Evolutionary conservation across 2,329 filamentous ascomycete species (phyloP).

Genomic region (Aspergillus sp.): DNA sequence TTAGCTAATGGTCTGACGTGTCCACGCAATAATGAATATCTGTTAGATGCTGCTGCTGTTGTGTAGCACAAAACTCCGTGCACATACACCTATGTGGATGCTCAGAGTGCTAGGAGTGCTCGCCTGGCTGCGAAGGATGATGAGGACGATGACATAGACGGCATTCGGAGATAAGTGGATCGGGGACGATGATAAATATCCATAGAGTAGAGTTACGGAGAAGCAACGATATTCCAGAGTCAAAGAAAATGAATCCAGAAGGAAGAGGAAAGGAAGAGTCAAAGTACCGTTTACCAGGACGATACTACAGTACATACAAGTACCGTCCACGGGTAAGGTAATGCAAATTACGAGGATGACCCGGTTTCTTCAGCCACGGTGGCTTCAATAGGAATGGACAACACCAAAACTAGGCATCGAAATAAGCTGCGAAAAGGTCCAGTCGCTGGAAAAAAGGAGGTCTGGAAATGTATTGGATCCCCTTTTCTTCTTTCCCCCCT

Average conservation of each 20-base stretch:
- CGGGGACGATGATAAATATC: no score
- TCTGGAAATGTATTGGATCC: neutral
- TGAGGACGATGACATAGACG: neutral
- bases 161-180: no score
- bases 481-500: neutral
- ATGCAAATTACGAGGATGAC: neutral
- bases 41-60: neutral
- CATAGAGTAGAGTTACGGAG: no score
- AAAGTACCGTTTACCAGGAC: neutral
- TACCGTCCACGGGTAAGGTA: neutral
- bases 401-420: conserved; percentile 11
- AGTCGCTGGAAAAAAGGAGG: neutral
- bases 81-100: neutral
- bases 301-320: no score
- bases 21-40: conserved; percentile 1
- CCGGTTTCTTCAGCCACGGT: conserved; percentile 17
- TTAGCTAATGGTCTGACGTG: conserved; percentile 6
- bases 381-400: conserved; percentile 15
- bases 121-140: neutral
- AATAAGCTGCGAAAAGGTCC: conserved; percentile 1
- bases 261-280: neutral
- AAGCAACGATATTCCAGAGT: no score
- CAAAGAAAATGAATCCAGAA: neutral
- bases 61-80: neutral
- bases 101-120: neutral